A percentile compares a stretch with the other conserved stretches of the same genome.
Conservation (phyloP, 495 filamentous ascomycete species). For the Aspergillus leporis region DNA sequence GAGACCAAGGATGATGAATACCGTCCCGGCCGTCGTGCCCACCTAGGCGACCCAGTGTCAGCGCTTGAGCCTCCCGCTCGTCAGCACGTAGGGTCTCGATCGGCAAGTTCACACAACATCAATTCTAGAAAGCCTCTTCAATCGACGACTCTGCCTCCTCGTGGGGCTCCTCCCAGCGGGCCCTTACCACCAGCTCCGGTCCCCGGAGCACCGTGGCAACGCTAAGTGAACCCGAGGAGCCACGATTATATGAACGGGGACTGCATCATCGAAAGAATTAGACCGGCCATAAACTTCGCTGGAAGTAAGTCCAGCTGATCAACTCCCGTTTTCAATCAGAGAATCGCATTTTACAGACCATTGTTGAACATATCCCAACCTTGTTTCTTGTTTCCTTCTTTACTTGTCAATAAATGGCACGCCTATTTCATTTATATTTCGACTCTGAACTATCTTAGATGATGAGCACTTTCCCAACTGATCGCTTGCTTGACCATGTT, state of each 20-base stretch:
- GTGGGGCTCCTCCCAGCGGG: conserved; percentile 42
- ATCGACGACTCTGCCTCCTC: conserved; percentile 43
- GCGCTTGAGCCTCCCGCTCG: conserved; percentile 36
- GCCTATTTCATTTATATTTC: background rate
- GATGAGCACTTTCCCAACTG: conserved; percentile 1
- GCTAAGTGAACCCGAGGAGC: conserved; percentile 28
- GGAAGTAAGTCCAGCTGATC: background rate
- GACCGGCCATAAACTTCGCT: background rate
- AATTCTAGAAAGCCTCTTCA: conserved; percentile 39
- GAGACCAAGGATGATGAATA: conserved; percentile 39
- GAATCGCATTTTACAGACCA: background rate
- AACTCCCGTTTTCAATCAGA: background rate
- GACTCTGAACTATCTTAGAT: background rate
- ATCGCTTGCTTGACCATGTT: conserved; percentile 18
- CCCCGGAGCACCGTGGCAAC: conserved; percentile 36
- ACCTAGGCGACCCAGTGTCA: conserved; percentile 40
- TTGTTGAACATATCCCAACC: conserved; percentile 2
- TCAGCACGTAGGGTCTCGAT: conserved; percentile 38
- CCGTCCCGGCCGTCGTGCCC: conserved; percentile 39
- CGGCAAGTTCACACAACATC: conserved; percentile 40
- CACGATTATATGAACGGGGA: conserved; percentile 21
- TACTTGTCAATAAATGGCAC: background rate
- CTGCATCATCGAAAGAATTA: background rate
- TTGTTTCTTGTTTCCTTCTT: background rate
- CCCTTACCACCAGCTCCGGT: conserved; percentile 42